Base-by-base conservation (phyloP, 306 rosid species). In the Pyrus betulifolia region DNA sequence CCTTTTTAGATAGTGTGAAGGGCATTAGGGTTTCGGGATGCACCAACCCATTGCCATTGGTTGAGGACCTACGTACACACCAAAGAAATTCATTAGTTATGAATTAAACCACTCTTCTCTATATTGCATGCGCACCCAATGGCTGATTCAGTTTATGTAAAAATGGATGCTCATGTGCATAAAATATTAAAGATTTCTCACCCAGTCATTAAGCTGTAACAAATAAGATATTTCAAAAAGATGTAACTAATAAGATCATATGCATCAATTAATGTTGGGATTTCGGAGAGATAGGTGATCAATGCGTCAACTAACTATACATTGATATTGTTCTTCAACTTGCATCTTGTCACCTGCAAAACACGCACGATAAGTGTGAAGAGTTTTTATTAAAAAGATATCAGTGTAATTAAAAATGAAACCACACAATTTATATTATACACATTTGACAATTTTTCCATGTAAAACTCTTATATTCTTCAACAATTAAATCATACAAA, bases 1-100 rank as follows among this genome's bases (percentile, higher is more conserved):
- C 67, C 74, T 71, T 76, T 79, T 83, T 45, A 45, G 52, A 77
- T 72, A 54, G 86, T 76, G 79, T 73, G 82, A 78, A 68, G 78
- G 84, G 79, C 85, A 81, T 72, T 84, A 76, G 76, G 85, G 88
- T 83, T 82, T 78, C 79, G 40, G 44, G 74, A 69, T 55, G 31
- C 81, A 85, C 78, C 86, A 67, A 80, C 69, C 28, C 12, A 42
- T 58, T 57, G 83, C 22, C 9, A 31, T 58, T 57, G 83, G 38
- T 55, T 51, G 58, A 49, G 18, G 75, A 78, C 54, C 70, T 70
- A 72, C 80, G 25, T 70, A 40, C 63, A 28, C 55, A 55, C 12
- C 23, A 30, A 72, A 25, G 19, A 18, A 18, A 64, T 8, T 17
- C 5, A 14, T 27, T 8, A 61, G 55, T 51, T 51, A 17, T 51